phyloP scores from a whole-genome alignment of 192 early-diverging fungal species.

The Gorgonomyces haynaldii region DNA sequence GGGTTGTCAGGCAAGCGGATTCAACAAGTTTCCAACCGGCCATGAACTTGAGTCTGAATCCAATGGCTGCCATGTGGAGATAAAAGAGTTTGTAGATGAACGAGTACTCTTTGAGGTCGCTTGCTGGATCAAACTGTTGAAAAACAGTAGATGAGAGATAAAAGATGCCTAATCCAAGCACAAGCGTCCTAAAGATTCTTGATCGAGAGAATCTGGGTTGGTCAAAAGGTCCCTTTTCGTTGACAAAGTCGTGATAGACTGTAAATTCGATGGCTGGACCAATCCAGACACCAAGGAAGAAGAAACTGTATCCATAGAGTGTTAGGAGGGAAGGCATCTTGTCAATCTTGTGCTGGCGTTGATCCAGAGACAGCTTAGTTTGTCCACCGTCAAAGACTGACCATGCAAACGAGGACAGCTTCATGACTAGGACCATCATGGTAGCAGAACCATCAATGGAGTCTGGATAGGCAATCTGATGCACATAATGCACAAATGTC shows the following conservation, averaged over 20 bases:
- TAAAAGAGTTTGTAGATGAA: slow-evolving; percentile 25
- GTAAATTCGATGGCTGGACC: slow-evolving; percentile 36
- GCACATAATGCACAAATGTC: neutral
- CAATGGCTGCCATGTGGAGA: slow-evolving; percentile 46
- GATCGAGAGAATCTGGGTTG: slow-evolving; percentile 12
- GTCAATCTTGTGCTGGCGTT: slow-evolving; percentile 46
- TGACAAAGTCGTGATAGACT: slow-evolving; percentile 41
- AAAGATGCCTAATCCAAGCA: slow-evolving; percentile 1
- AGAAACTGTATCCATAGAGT: slow-evolving; percentile 79
- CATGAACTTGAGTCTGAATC: slow-evolving; percentile 70
- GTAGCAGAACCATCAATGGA: slow-evolving; percentile 68
- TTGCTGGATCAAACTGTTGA: neutral
- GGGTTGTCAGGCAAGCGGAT: slow-evolving; percentile 76
- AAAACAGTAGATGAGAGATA: neutral
- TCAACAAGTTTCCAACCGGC: slow-evolving; percentile 83
- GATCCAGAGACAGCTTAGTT: slow-evolving; percentile 12
- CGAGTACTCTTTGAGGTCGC: neutral
- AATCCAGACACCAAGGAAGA: slow-evolving; percentile 73
- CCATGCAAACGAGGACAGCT: slow-evolving; percentile 82
- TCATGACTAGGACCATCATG: slow-evolving; percentile 88
- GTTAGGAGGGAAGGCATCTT: slow-evolving; percentile 52
- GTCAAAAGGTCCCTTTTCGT: slow-evolving; percentile 11
- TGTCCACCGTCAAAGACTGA: slow-evolving; percentile 71
- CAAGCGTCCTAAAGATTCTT: slow-evolving; percentile 11
- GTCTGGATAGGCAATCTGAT: neutral